phyloP scores from a whole-genome alignment of 2,329 filamentous ascomycete genomes.

The Fusarium dimerum region DNA sequence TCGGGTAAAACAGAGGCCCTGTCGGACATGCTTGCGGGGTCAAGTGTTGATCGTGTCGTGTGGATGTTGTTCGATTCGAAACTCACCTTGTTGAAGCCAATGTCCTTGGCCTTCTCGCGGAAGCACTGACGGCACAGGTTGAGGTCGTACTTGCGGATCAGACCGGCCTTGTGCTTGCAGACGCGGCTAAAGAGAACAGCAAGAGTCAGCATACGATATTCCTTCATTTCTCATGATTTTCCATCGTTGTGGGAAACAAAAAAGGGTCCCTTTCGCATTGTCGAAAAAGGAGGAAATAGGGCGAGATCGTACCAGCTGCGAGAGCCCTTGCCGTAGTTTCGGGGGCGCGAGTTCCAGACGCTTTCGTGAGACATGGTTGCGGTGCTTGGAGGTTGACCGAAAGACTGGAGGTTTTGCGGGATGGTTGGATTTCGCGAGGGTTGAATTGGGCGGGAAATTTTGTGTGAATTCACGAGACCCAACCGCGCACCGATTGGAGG shows the following conservation, averaged over 20 bases:
- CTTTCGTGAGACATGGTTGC: slow-evolving; percentile 76
- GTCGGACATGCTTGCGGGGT: background rate
- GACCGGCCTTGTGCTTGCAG: slow-evolving; percentile 94
- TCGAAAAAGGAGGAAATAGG: background rate
- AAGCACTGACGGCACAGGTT: slow-evolving; percentile 84
- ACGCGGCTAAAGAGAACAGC: slow-evolving; percentile 52
- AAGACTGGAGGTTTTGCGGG: slow-evolving; percentile 30
- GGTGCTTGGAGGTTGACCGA: slow-evolving; percentile 36
- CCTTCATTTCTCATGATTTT: background rate
- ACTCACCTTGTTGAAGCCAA: slow-evolving; percentile 71
- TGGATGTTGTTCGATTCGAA: slow-evolving; percentile 6
- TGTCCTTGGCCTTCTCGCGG: slow-evolving; percentile 72
- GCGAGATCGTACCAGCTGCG: slow-evolving; percentile 75
- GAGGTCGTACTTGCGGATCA: slow-evolving; percentile 99
- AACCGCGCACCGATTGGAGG: slow-evolving; percentile 37
- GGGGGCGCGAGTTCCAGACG: slow-evolving; percentile 98
- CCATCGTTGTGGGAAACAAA: background rate
- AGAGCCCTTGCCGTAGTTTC: slow-evolving; percentile 95
- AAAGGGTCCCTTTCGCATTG: background rate
- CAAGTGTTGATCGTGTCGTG: background rate
- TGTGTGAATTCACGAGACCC: slow-evolving; percentile 38
- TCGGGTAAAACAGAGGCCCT: background rate
- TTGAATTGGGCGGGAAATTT: slow-evolving; percentile 40
- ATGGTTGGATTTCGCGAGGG: slow-evolving; percentile 36
- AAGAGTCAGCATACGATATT: slow-evolving; percentile 31